Evolutionary conservation across 2,329 filamentous ascomycete species (phyloP).

Genomic region (Mycosphaerelloides madeirae): DNA sequence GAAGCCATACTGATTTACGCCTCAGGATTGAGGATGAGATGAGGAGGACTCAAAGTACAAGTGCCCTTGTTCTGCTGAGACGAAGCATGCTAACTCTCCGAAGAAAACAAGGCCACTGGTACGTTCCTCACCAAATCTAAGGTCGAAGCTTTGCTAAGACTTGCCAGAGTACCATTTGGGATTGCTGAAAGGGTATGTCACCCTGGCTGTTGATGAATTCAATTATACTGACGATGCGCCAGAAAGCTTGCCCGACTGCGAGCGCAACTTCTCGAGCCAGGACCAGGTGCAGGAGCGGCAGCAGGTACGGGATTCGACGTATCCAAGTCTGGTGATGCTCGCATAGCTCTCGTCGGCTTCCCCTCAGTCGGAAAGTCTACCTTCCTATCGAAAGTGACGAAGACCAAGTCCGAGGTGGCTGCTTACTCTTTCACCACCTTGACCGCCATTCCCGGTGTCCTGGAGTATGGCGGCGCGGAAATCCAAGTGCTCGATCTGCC

Average conservation of each 20-base stretch:
- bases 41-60: slow-evolving; percentile 92
- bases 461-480: slow-evolving; percentile 96
- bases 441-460: slow-evolving; percentile 92
- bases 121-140: slow-evolving; percentile 36
- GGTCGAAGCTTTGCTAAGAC: slow-evolving; percentile 30
- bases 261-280: slow-evolving; percentile 89
- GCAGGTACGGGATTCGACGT: slow-evolving; percentile 81
- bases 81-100: slow-evolving; percentile 32
- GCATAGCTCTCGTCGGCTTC: slow-evolving; percentile 97
- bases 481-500: slow-evolving; percentile 97
- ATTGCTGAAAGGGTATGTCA: slow-evolving; percentile 81
- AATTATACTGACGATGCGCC: slow-evolving; percentile 1
- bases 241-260: slow-evolving; percentile 94
- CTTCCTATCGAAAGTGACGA: slow-evolving; percentile 97
- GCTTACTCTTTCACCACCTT: slow-evolving; percentile 97
- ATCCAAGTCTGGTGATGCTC: slow-evolving; percentile 91
- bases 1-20: slow-evolving; percentile 18
- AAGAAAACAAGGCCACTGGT: slow-evolving; percentile 99
- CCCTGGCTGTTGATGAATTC: background rate
- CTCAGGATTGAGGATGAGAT: slow-evolving; percentile 98
- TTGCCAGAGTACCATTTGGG: slow-evolving; percentile 90
- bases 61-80: slow-evolving; percentile 3
- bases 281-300: slow-evolving; percentile 67
- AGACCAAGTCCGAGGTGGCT: slow-evolving; percentile 92
- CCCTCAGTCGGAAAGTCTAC: slow-evolving; percentile 98